Conservation (phyloP, 2,329 filamentous ascomycete species). For the Grosmannia serpens region DNA sequence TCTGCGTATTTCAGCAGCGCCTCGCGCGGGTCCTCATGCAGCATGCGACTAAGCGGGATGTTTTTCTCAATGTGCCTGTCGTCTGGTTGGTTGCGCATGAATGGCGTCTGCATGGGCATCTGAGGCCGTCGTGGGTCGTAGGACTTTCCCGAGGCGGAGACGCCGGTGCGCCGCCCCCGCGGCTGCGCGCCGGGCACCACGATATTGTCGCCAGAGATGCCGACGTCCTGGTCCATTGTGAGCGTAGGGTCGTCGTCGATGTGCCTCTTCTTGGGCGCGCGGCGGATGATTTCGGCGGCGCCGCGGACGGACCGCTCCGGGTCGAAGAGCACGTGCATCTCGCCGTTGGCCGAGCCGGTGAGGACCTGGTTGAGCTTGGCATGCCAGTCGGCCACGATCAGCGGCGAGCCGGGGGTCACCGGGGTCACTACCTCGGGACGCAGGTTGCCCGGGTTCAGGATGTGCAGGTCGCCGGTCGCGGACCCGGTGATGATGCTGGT, state of each 20-base stretch:
- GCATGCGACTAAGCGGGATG: slow-evolving; percentile 82
- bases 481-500: slow-evolving; percentile 85
- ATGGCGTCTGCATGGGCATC: slow-evolving; percentile 74
- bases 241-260: slow-evolving; percentile 85
- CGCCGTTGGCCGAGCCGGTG: slow-evolving; percentile 82
- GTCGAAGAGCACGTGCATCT: slow-evolving; percentile 84
- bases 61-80: slow-evolving; percentile 79
- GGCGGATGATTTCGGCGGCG: slow-evolving; percentile 80
- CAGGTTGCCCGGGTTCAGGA: slow-evolving; percentile 86
- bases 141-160: slow-evolving; percentile 67
- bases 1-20: slow-evolving; percentile 92
- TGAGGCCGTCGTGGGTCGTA: slow-evolving; percentile 76
- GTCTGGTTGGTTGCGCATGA: slow-evolving; percentile 81
- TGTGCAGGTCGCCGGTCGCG: slow-evolving; percentile 72
- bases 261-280: slow-evolving; percentile 87
- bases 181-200: slow-evolving; percentile 54
- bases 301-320: slow-evolving; percentile 72
- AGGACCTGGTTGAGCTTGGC: slow-evolving; percentile 91
- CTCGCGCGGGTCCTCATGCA: slow-evolving; percentile 91
- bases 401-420: slow-evolving; percentile 71
- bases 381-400: slow-evolving; percentile 87
- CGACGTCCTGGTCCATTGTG: slow-evolving; percentile 72
- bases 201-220: slow-evolving; percentile 74
- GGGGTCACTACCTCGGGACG: slow-evolving; percentile 74
- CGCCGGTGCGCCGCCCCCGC: slow-evolving; percentile 44